These are phyloP conservation scores for Ophiostoma quercus DNA, from an alignment of 2,329 filamentous ascomycete species.

Conservation along the genomic window DNA sequence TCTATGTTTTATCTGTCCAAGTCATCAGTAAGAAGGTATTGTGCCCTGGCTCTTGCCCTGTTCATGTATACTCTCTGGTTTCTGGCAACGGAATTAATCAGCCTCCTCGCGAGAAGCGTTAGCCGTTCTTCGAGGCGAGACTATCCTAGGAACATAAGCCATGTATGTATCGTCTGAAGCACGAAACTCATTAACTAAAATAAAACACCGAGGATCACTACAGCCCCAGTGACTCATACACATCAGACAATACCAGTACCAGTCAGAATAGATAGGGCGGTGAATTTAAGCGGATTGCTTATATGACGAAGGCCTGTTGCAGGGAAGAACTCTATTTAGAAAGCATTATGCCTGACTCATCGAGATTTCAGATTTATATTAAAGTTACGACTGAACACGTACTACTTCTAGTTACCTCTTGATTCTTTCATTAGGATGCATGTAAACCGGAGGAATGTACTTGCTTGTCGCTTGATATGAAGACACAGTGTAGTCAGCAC, in stretches of 20 bases:
- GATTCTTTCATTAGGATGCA: neutral
- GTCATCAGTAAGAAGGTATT: neutral
- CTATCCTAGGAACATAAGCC: too few relatives aligned
- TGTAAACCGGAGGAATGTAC: neutral
- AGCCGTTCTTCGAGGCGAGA: too few relatives aligned
- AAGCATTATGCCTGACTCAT: neutral
- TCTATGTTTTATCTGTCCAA: too few relatives aligned
- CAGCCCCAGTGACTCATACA: neutral
- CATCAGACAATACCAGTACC: neutral
- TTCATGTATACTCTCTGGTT: neutral
- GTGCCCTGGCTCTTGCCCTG: neutral
- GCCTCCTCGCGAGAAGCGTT: neutral
- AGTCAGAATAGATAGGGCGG: neutral
- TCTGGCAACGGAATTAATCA: neutral
- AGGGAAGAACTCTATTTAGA: neutral
- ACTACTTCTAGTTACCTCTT: neutral
- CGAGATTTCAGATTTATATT: neutral
- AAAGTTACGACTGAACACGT: neutral
- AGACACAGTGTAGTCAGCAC: neutral
- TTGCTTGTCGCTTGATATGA: neutral
- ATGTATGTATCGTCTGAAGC: too few relatives aligned
- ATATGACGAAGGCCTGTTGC: neutral
- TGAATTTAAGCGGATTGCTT: neutral
- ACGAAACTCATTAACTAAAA: neutral
- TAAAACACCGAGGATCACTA: neutral